phyloP scores from a whole-genome alignment of 345 rosid species.

The Corchorus olitorius region DNA sequence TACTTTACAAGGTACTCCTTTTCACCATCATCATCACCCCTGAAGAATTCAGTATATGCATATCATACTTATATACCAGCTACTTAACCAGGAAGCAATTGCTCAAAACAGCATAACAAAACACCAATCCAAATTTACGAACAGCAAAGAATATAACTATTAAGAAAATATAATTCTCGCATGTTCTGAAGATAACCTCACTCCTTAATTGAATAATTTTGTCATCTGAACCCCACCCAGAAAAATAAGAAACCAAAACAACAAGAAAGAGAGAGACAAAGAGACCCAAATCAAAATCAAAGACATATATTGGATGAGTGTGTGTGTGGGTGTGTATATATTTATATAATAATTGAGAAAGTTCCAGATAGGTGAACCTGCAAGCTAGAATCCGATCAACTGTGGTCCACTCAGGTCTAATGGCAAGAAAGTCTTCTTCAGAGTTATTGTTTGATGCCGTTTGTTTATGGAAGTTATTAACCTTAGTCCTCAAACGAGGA shows the following conservation, averaged over 20 bases:
- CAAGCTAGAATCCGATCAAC: conserved; percentile 94
- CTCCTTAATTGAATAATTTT: background rate
- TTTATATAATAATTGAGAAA: conserved; percentile 10
- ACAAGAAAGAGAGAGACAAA: background rate
- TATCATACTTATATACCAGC: conserved; percentile 11
- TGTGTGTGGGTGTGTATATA: background rate
- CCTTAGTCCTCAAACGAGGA: conserved; percentile 86
- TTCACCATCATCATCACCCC: conserved; percentile 82
- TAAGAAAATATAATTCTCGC: background rate
- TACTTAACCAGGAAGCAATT: conserved; percentile 1
- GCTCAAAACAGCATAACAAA: conserved; percentile 5
- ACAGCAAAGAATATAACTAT: conserved; percentile 1
- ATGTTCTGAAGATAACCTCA: too few species aligned
- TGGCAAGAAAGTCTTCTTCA: conserved; percentile 89
- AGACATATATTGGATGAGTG: background rate
- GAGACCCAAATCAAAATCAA: background rate
- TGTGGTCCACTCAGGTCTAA: conserved; percentile 97
- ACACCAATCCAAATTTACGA: background rate
- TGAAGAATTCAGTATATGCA: conserved; percentile 42
- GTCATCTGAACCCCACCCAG: background rate
- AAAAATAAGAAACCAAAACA: background rate
- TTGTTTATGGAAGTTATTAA: conserved; percentile 90
- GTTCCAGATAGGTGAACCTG: conserved; percentile 55
- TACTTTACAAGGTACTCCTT: conserved; percentile 92
- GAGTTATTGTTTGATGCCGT: conserved; percentile 58